Percentiles rank a stretch among this genome's conserved stretches.
These are phyloP conservation scores for Vitellaria paradoxa DNA, from an alignment of 179 eudicot genomes.

Conservation along the genomic window DNA sequence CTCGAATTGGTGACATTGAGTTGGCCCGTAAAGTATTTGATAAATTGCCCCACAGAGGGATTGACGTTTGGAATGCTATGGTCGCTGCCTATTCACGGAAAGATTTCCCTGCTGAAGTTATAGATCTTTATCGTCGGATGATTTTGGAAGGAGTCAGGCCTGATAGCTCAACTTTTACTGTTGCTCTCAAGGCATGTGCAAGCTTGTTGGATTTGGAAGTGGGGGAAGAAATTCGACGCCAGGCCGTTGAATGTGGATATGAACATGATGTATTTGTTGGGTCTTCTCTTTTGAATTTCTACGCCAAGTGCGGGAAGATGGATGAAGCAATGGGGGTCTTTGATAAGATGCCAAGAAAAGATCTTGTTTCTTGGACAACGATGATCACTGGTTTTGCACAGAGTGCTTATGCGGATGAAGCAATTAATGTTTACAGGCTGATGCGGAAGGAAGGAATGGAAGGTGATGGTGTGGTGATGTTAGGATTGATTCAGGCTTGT, in stretches of 20 bases:
- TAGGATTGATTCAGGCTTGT: constrained; percentile 78
- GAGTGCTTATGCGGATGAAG: constrained; percentile 52
- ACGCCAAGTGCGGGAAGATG: constrained; percentile 58
- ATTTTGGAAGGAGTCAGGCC: constrained; percentile 46
- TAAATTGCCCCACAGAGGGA: constrained; percentile 44
- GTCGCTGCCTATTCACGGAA: constrained; percentile 50
- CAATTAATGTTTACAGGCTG: constrained; percentile 37
- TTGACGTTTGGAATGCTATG: constrained; percentile 75
- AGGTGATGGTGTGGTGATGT: constrained; percentile 71
- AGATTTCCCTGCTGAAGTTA: constrained; percentile 37
- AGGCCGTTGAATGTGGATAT: constrained; percentile 55
- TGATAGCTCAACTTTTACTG: constrained; percentile 80
- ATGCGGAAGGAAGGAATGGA: constrained; percentile 51
- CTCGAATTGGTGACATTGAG: constrained; percentile 30
- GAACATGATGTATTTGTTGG: constrained; percentile 65
- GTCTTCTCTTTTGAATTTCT: constrained; percentile 63
- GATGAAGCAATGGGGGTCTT: constrained; percentile 57
- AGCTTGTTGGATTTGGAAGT: constrained; percentile 43
- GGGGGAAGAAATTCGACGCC: constrained; percentile 55
- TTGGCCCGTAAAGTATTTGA: constrained; percentile 61
- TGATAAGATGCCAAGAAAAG: constrained; percentile 50
- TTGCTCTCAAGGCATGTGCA: constrained; percentile 72
- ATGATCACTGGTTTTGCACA: constrained; percentile 69
- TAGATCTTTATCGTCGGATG: constrained; percentile 47
- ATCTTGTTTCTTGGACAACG: constrained; percentile 71